Evolutionary conservation across 1,139 yeast species (phyloP).

Genomic region (Candida frijolesensis): DNA sequence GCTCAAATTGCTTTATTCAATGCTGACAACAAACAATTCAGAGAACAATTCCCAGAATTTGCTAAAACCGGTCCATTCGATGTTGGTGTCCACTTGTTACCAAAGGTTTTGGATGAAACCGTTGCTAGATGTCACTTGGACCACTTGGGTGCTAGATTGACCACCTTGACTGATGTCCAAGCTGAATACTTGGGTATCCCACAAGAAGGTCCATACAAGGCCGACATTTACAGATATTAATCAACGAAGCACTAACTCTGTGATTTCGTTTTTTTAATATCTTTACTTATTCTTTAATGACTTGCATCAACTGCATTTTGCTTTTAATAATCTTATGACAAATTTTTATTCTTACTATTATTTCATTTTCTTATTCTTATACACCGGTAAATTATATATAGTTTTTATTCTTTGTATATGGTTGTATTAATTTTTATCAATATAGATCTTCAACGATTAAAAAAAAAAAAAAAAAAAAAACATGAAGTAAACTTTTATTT

Average conservation of each 20-base stretch:
- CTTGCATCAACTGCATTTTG: slow-evolving; percentile 53
- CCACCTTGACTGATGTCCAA: slow-evolving; percentile 78
- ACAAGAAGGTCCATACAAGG: slow-evolving; percentile 95
- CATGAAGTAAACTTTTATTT: background rate
- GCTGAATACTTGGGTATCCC: slow-evolving; percentile 96
- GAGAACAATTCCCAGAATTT: slow-evolving; percentile 83
- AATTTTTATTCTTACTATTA: background rate
- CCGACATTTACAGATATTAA: slow-evolving; percentile 98
- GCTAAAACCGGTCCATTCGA: slow-evolving; percentile 90
- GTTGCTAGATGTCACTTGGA: slow-evolving; percentile 97
- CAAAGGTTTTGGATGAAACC: slow-evolving; percentile 98
- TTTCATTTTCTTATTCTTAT: slow-evolving; percentile 17
- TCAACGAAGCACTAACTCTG: background rate
- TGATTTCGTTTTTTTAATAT: slow-evolving; percentile 13
- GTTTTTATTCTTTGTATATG: slow-evolving; percentile 1
- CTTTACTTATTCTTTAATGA: slow-evolving; percentile 20
- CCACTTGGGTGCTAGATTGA: slow-evolving; percentile 91
- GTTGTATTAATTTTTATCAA: slow-evolving; percentile 7
- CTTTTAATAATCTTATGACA: slow-evolving; percentile 1
- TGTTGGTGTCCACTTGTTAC: slow-evolving; percentile 94
- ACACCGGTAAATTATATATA: background rate
- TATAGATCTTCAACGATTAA: slow-evolving; percentile 16
- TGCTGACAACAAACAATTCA: slow-evolving; percentile 81
- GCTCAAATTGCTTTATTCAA: slow-evolving; percentile 99
- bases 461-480: background rate